Base-by-base conservation (phyloP, 2,329 filamentous ascomycete species). In the Colletotrichum musicola region DNA sequence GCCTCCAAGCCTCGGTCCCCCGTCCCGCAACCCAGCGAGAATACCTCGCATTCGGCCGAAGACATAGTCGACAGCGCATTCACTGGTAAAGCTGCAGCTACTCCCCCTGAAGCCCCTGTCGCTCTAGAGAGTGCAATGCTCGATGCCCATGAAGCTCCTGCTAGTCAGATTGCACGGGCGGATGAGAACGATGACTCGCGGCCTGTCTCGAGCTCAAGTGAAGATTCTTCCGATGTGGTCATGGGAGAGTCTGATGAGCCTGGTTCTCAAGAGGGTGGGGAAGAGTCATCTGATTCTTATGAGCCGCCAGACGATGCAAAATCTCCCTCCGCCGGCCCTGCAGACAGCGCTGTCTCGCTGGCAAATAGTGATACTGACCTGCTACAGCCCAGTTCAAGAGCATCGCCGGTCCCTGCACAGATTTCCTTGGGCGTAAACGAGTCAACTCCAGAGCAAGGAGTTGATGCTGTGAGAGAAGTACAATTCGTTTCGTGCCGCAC, bases 291-390 rank as follows among this genome's bases (percentile, higher is more conserved):
- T 2, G 87, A 89, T 68, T 83, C 79, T 56, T 89, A 89, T 72
- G 86, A 90, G 71, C 87, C 87, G 55, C 85, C 86, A 18, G 87
- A 89, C 67, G 83, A 80, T 56, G 89, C 89, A 73, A 86, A 90
- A 71, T 87, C 88, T 61, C 85, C 86, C 22, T 83, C 84, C 61
- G 80, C 79, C 4, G 62, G 63, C 20, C 57, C 68, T 42, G 72
- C 61, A 12, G 73, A 73, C 49, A 72, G 66, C 55, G 67, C 67
- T 50, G 67, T 70, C 60, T 69, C 57, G 58, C 61, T 73, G 42
- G 73, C 75, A 55, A 74, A 75, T 30, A 77, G 71, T 68, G 74
- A 76, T 66, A 68, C 72, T 73, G 74, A 75, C 62, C 62, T 70
- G 35, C 73, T 74, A 62, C 74, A 71, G 50, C 68, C 63, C 46